Percentiles rank a stretch among this genome's conserved stretches.
Conservation (phyloP, 805 yeast species). For the Helenozyma baotianmanensis region DNA sequence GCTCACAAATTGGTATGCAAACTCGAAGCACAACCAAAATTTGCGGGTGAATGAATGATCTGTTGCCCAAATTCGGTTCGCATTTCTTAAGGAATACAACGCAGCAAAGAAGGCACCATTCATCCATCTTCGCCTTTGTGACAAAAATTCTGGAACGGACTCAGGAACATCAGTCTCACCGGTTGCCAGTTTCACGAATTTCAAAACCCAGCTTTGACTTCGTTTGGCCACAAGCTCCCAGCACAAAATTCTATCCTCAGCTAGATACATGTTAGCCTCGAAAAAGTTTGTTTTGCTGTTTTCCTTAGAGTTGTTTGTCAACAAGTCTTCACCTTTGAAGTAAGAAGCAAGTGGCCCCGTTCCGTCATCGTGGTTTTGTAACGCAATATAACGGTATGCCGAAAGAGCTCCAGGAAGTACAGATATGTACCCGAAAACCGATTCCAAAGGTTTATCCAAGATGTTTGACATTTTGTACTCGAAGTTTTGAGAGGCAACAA, state of each 20-base stretch:
- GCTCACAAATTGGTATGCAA: conserved; percentile 19
- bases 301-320: conserved; percentile 22
- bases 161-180: conserved; percentile 30
- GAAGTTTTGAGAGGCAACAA: conserved; percentile 94
- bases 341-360: conserved; percentile 88
- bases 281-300: conserved; percentile 69
- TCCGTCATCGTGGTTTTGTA: conserved; percentile 81
- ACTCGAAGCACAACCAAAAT: conserved; percentile 22
- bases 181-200: conserved; percentile 27
- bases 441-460: conserved; percentile 89
- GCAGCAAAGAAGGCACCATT: conserved; percentile 30
- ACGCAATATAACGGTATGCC: conserved; percentile 87
- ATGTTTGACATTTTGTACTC: conserved; percentile 97
- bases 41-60: conserved; percentile 20
- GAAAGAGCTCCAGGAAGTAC: conserved; percentile 96
- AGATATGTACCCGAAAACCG: conserved; percentile 86
- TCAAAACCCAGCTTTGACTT: conserved; percentile 25
- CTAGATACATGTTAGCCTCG: conserved; percentile 62
- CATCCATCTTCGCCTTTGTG: conserved; percentile 28
- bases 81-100: conserved; percentile 21
- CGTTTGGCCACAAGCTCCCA: conserved; percentile 27
- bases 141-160: conserved; percentile 21
- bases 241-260: conserved; percentile 27
- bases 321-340: conserved; percentile 76
- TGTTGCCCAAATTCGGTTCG: conserved; percentile 22